Evolutionary conservation across 768 basidiomycete genomes (phyloP), one percentile per base, ranked within the genome.

Genomic region (Gloeopeniophorella convolvens): DNA sequence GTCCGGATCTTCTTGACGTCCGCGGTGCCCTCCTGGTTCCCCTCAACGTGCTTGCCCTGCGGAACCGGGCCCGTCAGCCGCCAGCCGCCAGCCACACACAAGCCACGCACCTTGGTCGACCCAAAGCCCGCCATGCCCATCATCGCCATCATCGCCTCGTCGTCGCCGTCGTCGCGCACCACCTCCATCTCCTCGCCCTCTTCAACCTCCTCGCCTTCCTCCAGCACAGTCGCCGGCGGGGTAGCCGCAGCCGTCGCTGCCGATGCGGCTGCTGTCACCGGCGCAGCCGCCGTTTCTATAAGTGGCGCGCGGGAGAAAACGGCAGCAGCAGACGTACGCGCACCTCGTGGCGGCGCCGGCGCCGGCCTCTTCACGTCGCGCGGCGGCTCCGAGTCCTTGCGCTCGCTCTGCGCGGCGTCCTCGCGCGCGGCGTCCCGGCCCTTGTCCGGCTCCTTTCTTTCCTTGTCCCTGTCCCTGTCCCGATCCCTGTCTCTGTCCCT

Each of bases 51-150:
- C 62, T 87, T 88, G 35, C 85, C 85, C 90, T 91, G 59, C n/a
- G n/a, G n/a, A n/a, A n/a, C n/a, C n/a, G n/a, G n/a, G n/a, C n/a
- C n/a, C n/a, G n/a, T n/a, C n/a, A n/a, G n/a, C n/a, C n/a, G n/a
- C n/a, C n/a, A n/a, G n/a, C n/a, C n/a, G n/a, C n/a, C n/a, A n/a
- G n/a, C n/a, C n/a, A n/a, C 5, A 30, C 26, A 32, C 10, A 9
- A n/a, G 16, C n/a, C 20, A 23, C 37, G 20, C 59, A 89, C 93
- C 74, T 97, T 96, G 0, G 95, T 95, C 0, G 82, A 75, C 9
- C 87, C 91, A 63, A 98, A 98, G 9, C 90, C 89, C 39, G 68
- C 62, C 60, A 98, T 69, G 34, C 95, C 94, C 89, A 98, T 95
- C 74, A 80, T 76, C 31, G 84, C 79, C 78, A 86, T 88, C 82